Conservation (phyloP, 148 eudicot species). For the Rhododendron kiyosumense region DNA sequence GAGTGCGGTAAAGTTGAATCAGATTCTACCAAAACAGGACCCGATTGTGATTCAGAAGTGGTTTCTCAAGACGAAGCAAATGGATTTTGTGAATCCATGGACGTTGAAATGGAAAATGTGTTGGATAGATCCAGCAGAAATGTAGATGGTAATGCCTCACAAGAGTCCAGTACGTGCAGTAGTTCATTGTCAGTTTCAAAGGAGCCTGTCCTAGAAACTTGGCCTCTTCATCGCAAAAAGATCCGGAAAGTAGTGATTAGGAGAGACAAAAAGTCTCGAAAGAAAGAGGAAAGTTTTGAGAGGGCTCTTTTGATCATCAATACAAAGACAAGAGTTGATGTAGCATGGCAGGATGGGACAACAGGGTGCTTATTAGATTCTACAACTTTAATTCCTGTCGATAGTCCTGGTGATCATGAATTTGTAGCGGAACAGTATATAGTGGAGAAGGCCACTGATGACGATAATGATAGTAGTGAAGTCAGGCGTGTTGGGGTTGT, state of each 20-base stretch:
- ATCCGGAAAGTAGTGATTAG: slow-evolving; percentile 75
- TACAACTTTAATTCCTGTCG: slow-evolving; percentile 69
- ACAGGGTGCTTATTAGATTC: slow-evolving; percentile 49
- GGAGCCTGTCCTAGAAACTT: slow-evolving; percentile 52
- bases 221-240: slow-evolving; percentile 89
- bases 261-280: slow-evolving; percentile 76
- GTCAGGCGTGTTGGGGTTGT: slow-evolving; percentile 87
- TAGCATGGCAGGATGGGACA: slow-evolving; percentile 96
- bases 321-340: slow-evolving; percentile 67
- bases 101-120: slow-evolving; percentile 31
- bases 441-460: slow-evolving; percentile 82
- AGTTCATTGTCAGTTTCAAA: slow-evolving; percentile 55
- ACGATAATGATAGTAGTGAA: slow-evolving; percentile 48
- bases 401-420: slow-evolving; percentile 96
- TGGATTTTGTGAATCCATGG: slow-evolving; percentile 36
- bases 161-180: slow-evolving; percentile 45
- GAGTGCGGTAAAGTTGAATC: slow-evolving; percentile 26
- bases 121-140: slow-evolving; percentile 30
- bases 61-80: slow-evolving; percentile 37
- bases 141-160: slow-evolving; percentile 24
- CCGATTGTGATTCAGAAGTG: slow-evolving; percentile 39
- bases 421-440: slow-evolving; percentile 95
- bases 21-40: slow-evolving; percentile 22
- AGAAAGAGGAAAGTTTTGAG: slow-evolving; percentile 80
- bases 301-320: slow-evolving; percentile 73